Conservation (phyloP, 1,284 basidiomycete species). For the Trametes pubescens region DNA sequence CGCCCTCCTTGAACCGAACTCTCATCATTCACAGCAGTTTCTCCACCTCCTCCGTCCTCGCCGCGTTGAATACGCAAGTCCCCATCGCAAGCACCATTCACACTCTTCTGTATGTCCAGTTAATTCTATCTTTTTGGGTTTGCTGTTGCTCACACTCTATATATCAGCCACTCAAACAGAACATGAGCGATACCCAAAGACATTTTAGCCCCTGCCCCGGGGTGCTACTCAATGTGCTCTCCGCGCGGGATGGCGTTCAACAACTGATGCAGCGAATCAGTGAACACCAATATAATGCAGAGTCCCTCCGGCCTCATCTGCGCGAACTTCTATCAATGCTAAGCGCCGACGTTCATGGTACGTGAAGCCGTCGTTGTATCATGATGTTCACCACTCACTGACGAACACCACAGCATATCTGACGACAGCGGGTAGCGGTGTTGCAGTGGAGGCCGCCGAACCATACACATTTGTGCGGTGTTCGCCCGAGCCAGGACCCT, state of each 20-base stretch:
- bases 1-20: neutral
- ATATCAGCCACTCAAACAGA: neutral
- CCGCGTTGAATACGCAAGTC: too few species aligned
- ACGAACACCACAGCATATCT: neutral
- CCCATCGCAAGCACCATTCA: neutral
- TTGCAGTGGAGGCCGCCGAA: neutral
- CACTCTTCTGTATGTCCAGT: neutral
- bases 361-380: neutral
- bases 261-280: neutral
- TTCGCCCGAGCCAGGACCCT: neutral
- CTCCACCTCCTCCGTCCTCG: neutral
- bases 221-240: neutral
- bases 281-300: neutral
- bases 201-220: neutral
- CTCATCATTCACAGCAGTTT: neutral
- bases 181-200: neutral
- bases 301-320: neutral
- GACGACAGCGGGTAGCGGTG: neutral
- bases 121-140: neutral
- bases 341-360: neutral
- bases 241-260: neutral
- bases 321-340: neutral
- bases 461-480: neutral
- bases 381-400: neutral
- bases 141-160: neutral